Base-by-base conservation (phyloP, 2,329 filamentous ascomycete species). In the Blastomyces gilchristii region DNA sequence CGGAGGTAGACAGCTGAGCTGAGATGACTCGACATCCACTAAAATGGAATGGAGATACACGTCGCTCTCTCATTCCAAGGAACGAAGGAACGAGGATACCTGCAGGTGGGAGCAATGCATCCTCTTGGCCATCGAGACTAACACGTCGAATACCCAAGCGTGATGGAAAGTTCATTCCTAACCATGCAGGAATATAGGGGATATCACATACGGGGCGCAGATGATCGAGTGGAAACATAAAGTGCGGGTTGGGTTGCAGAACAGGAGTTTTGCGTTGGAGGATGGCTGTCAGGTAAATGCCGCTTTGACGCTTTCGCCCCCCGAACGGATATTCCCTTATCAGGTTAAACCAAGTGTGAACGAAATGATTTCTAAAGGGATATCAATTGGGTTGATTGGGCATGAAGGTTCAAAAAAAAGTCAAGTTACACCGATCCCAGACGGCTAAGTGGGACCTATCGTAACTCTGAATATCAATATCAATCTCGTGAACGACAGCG, bases 401-500 rank as follows among this genome's bases (percentile, higher is more conserved):
- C 43, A 7, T 37, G 41, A 28, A 49, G 58, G 28, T 6, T n/a
- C 43, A 37, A 59, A n/a, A 22, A 43, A 43, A 37, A 47, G 49
- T 25, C 18, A 28, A 37, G 58, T 59, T 37, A 49, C 58, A 49
- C 58, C 9, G 31, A 59, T 16, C 41, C 31, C 31, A 49, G 58
- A 37, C 58, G 28, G 45, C n/a, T 47, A 59, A 34, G 58, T 49
- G 43, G 43, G 43, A 28, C 43, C 28, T 47, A 16, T 28, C 43
- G 41, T 47, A 59, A 43, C 43, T 59, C 58, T 25, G 58, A 59
- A 49, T 47, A 62, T 62, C 58, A 34, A 59, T 49, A 60, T 41
- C 58, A 67, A 64, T 66, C 66, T 64, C 65, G 66, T 67, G 66
- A 67, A 61, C 61, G 62, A 49, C 43, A 62, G 41, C 60, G 25